Conservation (phyloP, 2,329 filamentous ascomycete species). For the Cordyceps farinosa region DNA sequence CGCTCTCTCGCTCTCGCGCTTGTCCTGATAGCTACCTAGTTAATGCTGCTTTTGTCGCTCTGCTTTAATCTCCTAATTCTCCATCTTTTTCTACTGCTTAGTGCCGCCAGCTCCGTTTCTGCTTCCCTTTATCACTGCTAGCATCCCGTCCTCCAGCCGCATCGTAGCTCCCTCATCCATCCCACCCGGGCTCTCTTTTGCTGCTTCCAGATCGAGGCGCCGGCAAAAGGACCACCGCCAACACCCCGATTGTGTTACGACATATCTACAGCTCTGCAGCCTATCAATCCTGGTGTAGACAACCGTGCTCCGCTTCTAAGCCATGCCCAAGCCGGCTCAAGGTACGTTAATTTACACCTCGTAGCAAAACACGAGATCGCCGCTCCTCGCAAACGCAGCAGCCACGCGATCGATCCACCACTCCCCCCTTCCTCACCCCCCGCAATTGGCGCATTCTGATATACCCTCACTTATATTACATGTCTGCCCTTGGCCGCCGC, state of each 20-base stretch:
- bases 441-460: conserved; percentile 5
- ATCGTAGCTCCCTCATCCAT: conserved; percentile 2
- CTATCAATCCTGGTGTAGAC: background rate
- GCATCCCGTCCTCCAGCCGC: background rate
- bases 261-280: background rate
- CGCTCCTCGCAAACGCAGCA: conserved; percentile 6
- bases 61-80: background rate
- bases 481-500: background rate
- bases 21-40: background rate
- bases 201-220: background rate
- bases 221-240: background rate
- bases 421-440: conserved; percentile 6
- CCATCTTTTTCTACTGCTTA: background rate
- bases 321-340: conserved; percentile 16
- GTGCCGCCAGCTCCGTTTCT: conserved; percentile 1
- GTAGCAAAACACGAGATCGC: conserved; percentile 10
- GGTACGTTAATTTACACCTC: conserved; percentile 5
- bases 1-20: background rate
- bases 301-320: background rate
- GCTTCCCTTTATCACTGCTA: conserved; percentile 1
- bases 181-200: background rate
- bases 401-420: conserved; percentile 16
- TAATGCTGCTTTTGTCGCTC: background rate
- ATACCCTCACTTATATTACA: conserved; percentile 8
- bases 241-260: background rate